Base-by-base conservation (phyloP, 2,329 filamentous ascomycete species). In the Penicillium palitans region DNA sequence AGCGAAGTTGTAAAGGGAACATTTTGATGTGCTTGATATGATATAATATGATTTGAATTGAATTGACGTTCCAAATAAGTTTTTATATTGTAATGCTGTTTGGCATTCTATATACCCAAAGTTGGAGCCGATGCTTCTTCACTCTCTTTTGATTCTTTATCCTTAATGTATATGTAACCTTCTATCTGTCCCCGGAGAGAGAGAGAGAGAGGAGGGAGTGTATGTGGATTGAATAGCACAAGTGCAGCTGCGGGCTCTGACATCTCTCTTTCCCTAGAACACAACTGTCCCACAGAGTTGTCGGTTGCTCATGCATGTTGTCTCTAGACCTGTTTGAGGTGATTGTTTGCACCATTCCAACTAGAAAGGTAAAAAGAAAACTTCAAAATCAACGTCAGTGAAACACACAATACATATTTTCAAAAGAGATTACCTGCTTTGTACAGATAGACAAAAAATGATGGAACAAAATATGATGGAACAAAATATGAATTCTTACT, bases 1-100 rank as follows among this genome's bases (percentile, higher is more conserved):
- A 35, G 65, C 69, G 13, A 72, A 70, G 63, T 62, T 74, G 24
- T 74, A 69, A 46, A 40, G 24, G 15, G 25, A 47, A n/a, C 19
- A 40, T 40, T 42, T 9, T 25, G 40, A 17, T 17, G 4, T 1
- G 13, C 3, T 25, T 17, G 13, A 25, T 15, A 24, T 17, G 40
- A 25, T 8, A 25, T 17, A 2, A 17, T 42, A 13, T 42, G 21
- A 15, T 42, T 25, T 25, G 3, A 17, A 42, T 25, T 25, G 3
- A 17, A 42, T 17, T 42, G 40, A 25, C 1, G 21, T 25, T 42
- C 12, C 2, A 12, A 15, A 42, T 24, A 9, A 15, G 2, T 5
- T 9, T 8, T 10, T 25, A 25, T 25, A 24, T 24, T 8, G 5
- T 8, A 25, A 17, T 25, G 40, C 21, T 42, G 8, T 17, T 25